Percentiles rank a stretch among this genome's conserved stretches.
These are phyloP conservation scores for Penicillium sp. DNA, from an alignment of 2,329 filamentous ascomycete species.

Conservation along the genomic window DNA sequence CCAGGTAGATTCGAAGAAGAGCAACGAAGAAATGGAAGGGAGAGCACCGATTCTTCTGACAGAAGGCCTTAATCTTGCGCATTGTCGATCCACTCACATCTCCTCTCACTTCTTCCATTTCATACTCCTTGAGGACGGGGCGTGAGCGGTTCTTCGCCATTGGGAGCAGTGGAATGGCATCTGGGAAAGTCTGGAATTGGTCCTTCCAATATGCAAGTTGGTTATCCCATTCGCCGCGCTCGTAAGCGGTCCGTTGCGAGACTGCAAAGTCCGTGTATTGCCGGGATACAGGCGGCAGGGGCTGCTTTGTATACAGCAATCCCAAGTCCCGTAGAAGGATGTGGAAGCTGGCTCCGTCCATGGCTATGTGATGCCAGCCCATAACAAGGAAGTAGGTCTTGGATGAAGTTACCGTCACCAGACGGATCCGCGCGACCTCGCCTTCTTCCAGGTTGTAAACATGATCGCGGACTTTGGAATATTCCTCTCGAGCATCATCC, in stretches of 20 bases:
- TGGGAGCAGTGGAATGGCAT: neutral
- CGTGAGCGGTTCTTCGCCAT: neutral
- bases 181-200: neutral
- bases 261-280: neutral
- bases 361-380: conserved; percentile 17
- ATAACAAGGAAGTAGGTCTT: conserved; percentile 4
- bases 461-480: too few species aligned
- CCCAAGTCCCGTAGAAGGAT: conserved; percentile 8
- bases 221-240: neutral
- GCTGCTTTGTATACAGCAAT: neutral
- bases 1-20: conserved; percentile 32
- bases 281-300: neutral
- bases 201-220: neutral
- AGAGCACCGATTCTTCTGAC: conserved; percentile 10
- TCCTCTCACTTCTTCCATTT: neutral
- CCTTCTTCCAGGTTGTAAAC: too few species aligned
- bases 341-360: conserved; percentile 12
- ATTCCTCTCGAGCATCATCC: too few species aligned
- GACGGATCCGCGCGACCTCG: too few species aligned
- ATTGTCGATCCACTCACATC: neutral
- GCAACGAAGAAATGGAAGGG: conserved; percentile 40
- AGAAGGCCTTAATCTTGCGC: neutral
- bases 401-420: too few species aligned
- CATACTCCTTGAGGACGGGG: neutral
- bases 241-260: neutral